Percentiles rank a stretch among this genome's conserved stretches.
Conservation (phyloP, 148 eudicot species). For the Mesembryanthemum crystallinum region DNA sequence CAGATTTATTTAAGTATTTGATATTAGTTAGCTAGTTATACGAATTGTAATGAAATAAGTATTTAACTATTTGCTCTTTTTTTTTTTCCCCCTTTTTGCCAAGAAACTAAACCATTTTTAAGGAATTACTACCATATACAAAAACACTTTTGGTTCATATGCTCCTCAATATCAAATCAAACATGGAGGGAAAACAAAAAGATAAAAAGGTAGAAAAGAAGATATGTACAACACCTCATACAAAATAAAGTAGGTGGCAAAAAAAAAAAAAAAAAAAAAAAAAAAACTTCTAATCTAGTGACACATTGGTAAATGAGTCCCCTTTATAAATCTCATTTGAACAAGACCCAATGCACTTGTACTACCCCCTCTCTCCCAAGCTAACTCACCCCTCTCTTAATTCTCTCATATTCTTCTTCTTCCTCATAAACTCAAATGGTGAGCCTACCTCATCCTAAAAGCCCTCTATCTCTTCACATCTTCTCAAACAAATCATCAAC, state of each 20-base stretch:
- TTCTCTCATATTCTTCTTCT: not conserved
- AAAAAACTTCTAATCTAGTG: constrained; percentile 7
- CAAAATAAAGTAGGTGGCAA: not conserved
- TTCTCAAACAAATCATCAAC: constrained; percentile 42
- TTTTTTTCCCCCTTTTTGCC: too few relatives aligned
- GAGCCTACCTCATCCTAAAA: constrained; percentile 44
- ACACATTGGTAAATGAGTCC: constrained; percentile 40
- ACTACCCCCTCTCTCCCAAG: not conserved
- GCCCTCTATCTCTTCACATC: constrained; percentile 39
- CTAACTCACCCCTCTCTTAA: not conserved
- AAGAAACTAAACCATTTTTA: too few relatives aligned
- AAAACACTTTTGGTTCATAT: constrained; percentile 3
- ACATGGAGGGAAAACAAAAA: constrained; percentile 33
- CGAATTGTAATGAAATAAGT: too few relatives aligned
- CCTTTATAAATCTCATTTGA: constrained; percentile 43
- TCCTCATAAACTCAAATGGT: constrained; percentile 33
- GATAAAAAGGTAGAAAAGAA: constrained; percentile 18
- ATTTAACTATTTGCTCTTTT: too few relatives aligned
- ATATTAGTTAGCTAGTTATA: too few relatives aligned
- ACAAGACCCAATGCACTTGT: constrained; percentile 18
- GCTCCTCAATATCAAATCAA: constrained; percentile 27
- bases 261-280: constrained; percentile 4
- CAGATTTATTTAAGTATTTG: too few relatives aligned
- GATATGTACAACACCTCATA: constrained; percentile 22
- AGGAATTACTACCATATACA: not conserved